Base-by-base conservation (phyloP, 2,329 filamentous ascomycete species). In the Alternaria dauci region DNA sequence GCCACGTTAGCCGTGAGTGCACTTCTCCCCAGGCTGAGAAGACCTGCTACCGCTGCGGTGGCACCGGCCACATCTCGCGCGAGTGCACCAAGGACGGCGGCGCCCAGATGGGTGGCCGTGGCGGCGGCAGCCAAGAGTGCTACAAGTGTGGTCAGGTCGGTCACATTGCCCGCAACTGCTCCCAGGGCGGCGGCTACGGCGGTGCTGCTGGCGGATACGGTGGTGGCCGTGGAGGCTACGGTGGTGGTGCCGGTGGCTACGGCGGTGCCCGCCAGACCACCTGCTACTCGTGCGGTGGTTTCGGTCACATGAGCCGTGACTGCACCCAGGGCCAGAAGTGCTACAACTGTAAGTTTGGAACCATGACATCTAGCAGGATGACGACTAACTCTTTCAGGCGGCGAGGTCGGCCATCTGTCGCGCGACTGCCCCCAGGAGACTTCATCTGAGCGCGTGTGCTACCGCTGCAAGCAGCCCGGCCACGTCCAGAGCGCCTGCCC, bases 271-370 rank as follows among this genome's bases (percentile, higher is more conserved):
- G 78, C 58, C 75, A 77, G 70, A 78, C 76, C 56, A 97, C 93
- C 73, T 98, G 95, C 90, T 99, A 97, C 87, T 96, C 93, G 44
- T 98, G 95, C 84, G 95, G 95, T 73, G 95, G 95, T 70, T 94
- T 93, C 79, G 94, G 94, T 76, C 95, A 99, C 86, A 94, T 97
- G 91, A 94, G 92, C 78, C 91, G 94, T 86, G 95, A 98, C 83
- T 99, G 95, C 84, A 96, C 94, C 74, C 96, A 98, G 81, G 95
- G 95, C 76, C 94, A 96, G 86, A 98, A 98, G 87, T 99, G 95
- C 90, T 99, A 98, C 89, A 97, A 97, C 89, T 98, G 95, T 89
- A 78, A 78, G 86, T 78, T 18, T 38, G 39, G 6, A 5, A 38
- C 38, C 28, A 14, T 42, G 8, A 61, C 41, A 38, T 28, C 8